Evolutionary conservation across 176 grass and related monocot species (phyloP), one percentile per base, ranked within the genome.

Genomic region (Oryza australiensis): DNA sequence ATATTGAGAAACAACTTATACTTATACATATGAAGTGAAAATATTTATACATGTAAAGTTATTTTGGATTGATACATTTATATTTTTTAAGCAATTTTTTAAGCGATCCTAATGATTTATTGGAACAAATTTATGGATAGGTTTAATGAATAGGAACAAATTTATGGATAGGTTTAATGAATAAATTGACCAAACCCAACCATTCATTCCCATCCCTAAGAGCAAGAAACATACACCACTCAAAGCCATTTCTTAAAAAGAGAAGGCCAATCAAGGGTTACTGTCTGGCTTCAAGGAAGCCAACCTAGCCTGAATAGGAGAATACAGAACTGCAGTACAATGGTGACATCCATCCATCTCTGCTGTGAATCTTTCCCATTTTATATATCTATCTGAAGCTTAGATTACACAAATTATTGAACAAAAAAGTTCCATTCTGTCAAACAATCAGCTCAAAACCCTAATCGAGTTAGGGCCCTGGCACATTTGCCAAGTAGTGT

Each of bases 401-500:
- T 68, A 72, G 5, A 37, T 74, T 83, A 83, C 68, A 90, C 16
- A 85, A 75, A 49, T 90, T 90, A 86, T 90, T 90, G 32, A 69
- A 23, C 60, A 77, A 77, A 86, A 12, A 4, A n/a, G 9, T 62
- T 83, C 68, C 48, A 69, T 73, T 78, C 68, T 53, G 24, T 82
- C 70, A 79, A 84, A 90, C 80, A 79, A 90, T 74, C 74, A 86
- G 84, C 84, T 79, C 62, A 72, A 82, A 68, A 73, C 79, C 60
- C 79, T 82, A 86, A 60, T 22, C 28, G 9, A 82, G 14, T 37
- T 62, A 62, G 78, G 72, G 78, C 35, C 79, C 37, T 62, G 78
- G 73, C 75, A 38, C 66, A 78, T 80, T 55, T 68, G 75, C 88
- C 84, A 83, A 62, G 74, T 79, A 79, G 75, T 86, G 68, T 83